phyloP scores from a whole-genome alignment of 2,329 filamentous ascomycete species.

The Plectosphaerella sp. region DNA sequence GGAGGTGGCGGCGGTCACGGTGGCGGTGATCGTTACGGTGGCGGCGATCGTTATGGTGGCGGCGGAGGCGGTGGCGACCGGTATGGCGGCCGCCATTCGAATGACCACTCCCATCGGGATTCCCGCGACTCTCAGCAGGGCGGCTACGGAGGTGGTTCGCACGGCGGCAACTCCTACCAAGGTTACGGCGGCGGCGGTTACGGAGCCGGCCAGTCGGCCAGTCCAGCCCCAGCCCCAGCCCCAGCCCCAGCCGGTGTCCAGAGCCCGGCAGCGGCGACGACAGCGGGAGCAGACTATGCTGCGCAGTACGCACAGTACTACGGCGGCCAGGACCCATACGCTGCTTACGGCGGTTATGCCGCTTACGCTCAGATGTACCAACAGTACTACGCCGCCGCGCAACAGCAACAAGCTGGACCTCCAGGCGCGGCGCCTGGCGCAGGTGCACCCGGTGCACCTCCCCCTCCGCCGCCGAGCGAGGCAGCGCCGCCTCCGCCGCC shows the following conservation, averaged over 20 bases:
- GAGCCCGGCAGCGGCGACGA: constrained; percentile 25
- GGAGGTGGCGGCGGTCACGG: constrained; percentile 44
- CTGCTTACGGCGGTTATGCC: constrained; percentile 83
- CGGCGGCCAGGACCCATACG: constrained; percentile 73
- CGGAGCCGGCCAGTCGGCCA: constrained; percentile 11
- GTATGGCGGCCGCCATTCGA: constrained; percentile 36
- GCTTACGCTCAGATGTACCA: constrained; percentile 72
- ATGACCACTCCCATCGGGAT: constrained; percentile 29
- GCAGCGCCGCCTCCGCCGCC: constrained; percentile 62
- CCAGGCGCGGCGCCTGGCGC: constrained; percentile 40
- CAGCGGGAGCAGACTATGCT: constrained; percentile 56
- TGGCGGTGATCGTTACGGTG: constrained; percentile 26
- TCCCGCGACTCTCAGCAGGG: constrained; percentile 25
- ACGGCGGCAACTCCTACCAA: constrained; percentile 29
- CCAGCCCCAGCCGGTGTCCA: constrained; percentile 23
- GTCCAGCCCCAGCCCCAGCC: constrained; percentile 18
- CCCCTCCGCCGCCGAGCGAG: constrained; percentile 55
- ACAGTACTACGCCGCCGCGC: constrained; percentile 58
- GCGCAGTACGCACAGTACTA: constrained; percentile 85
- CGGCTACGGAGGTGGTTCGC: constrained; percentile 23
- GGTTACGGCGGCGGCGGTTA: constrained; percentile 24
- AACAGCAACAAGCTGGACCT: constrained; percentile 41
- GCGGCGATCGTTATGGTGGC: constrained; percentile 27
- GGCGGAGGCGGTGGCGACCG: constrained; percentile 22
- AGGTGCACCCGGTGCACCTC: constrained; percentile 43